Base-by-base conservation (phyloP, 441 rosid species). In the Erodium chrysanthum region DNA sequence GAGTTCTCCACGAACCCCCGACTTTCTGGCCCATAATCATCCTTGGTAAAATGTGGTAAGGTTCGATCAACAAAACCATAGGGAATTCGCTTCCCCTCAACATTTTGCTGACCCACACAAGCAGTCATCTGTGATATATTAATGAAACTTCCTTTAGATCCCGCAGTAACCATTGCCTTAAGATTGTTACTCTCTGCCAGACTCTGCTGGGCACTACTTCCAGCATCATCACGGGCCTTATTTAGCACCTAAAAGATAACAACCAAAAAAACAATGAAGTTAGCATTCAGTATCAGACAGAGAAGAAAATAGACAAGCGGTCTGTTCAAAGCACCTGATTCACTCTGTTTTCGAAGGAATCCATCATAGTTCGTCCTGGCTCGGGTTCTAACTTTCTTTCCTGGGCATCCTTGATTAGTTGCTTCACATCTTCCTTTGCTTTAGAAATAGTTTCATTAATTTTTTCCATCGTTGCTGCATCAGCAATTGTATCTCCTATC, bases 81-180 rank as follows among this genome's bases (percentile, higher is more conserved):
- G 0, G 97, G 99, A 42, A 91, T 94, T 65, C 99, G 93, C 77
- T 90, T 94, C 67, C 99, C 99, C 87, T 94, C 99, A 44, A 94
- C 99, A 79, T 94, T 94, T 79, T 94, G 99, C 88, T 94, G 99
- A 63, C 99, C 99, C 59, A 94, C 97, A 84, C 97, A 94, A 63
- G 99, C 99, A 75, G 96, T 94, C 99, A 94, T 94, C 78, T 94
- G 97, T 60, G 99, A 94, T 73, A 91, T 94, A 70, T 94, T 94
- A 67, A 94, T 94, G 76, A 94, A 94, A 90, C 99, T 94, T 73
- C 97, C 99, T 79, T 94, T 94, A 12, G 97, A 94, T 70, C 99
- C 99, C 44, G 99, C 99, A 68, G 99, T 94, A 73, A 94, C 97
- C 97, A 94, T 94, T 27, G 99, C 96, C 83, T 94, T 94, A 52